Conservation (phyloP, 1,284 basidiomycete species). For the Apiotrichum mycotoxinovorans region DNA sequence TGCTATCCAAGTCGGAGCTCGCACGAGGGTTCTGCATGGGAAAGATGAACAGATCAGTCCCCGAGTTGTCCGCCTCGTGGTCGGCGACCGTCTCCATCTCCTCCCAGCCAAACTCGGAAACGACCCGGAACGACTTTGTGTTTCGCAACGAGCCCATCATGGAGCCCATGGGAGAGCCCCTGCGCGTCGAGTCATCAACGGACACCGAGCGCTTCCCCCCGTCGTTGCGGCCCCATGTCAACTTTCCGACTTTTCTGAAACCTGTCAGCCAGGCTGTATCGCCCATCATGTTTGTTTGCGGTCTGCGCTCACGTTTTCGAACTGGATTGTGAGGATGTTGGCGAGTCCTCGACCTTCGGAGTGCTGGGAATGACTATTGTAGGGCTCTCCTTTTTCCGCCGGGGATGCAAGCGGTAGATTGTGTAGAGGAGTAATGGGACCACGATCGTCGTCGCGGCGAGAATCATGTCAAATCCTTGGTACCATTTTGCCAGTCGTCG, state of each 20-base stretch:
- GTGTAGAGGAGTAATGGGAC: not conserved
- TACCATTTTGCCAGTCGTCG: slow-evolving; percentile 6
- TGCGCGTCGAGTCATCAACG: not conserved
- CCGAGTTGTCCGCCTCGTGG: not conserved
- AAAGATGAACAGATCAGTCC: slow-evolving; percentile 4
- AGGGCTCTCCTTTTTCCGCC: not conserved
- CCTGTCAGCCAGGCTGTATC: no score
- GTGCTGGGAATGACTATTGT: not conserved
- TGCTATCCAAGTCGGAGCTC: not conserved
- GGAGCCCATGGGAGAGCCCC: not conserved
- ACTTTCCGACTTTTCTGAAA: not conserved
- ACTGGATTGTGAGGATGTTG: not conserved
- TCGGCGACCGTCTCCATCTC: not conserved
- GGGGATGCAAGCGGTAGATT: not conserved
- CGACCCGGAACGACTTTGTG: slow-evolving; percentile 9
- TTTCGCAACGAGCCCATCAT: not conserved
- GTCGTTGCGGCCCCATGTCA: not conserved
- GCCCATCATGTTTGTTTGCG: no score
- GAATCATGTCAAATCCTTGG: slow-evolving; percentile 2
- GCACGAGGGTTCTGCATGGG: not conserved
- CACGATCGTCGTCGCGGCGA: not conserved
- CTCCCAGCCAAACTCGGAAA: slow-evolving; percentile 1
- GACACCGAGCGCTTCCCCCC: not conserved
- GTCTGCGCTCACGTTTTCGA: not conserved
- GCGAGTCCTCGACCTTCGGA: not conserved